phyloP scores from a whole-genome alignment of 257 asterid genomes.

The Ligustrum vulgare region DNA sequence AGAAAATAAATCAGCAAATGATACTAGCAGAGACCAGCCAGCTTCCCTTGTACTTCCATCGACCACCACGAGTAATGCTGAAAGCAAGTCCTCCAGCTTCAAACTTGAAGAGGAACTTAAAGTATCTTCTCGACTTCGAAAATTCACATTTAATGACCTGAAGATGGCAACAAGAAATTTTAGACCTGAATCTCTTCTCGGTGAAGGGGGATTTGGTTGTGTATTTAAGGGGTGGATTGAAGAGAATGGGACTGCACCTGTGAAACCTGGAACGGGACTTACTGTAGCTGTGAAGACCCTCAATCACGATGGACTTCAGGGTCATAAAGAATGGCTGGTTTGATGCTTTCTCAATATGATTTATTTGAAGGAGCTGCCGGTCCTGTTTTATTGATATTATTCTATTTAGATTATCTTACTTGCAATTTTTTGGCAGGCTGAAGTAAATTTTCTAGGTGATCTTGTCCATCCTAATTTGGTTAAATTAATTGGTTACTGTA shows the following conservation, averaged over 20 bases:
- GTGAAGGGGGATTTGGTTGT: constrained; percentile 79
- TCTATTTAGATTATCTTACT: constrained; percentile 7
- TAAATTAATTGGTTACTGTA: constrained; percentile 57
- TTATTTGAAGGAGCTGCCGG: neutral
- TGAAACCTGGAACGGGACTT: constrained; percentile 72
- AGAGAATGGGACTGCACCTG: constrained; percentile 69
- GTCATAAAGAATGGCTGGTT: constrained; percentile 93
- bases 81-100: constrained; percentile 57
- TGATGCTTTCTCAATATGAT: constrained; percentile 24
- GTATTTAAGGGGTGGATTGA: constrained; percentile 82
- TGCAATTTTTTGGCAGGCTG: constrained; percentile 49
- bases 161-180: constrained; percentile 70
- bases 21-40: constrained; percentile 48
- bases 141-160: constrained; percentile 62
- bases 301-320: constrained; percentile 82
- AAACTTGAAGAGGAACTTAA: constrained; percentile 69
- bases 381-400: neutral
- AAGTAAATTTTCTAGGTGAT: constrained; percentile 60
- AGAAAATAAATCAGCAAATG: constrained; percentile 60
- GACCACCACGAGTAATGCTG: constrained; percentile 61
- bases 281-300: constrained; percentile 80
- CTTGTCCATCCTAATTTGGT: constrained; percentile 60
- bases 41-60: constrained; percentile 44
- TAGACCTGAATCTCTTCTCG: constrained; percentile 70
- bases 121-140: constrained; percentile 61